These are phyloP conservation scores for Penicillium riverlandense DNA, from an alignment of 495 filamentous ascomycete species.

Conservation along the genomic window DNA sequence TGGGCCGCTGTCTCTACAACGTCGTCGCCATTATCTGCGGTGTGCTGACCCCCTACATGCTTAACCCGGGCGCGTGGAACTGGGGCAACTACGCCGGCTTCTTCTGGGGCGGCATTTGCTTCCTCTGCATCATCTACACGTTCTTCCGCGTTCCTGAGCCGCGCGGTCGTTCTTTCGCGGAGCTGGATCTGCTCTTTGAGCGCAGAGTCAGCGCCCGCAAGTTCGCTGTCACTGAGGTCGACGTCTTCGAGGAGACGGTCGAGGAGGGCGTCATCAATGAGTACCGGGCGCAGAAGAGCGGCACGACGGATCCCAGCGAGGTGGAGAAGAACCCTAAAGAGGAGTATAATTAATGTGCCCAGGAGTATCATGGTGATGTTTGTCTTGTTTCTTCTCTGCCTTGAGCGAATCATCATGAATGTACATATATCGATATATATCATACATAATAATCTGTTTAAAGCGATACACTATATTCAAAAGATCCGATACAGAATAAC, in stretches of 20 bases:
- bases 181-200: constrained; percentile 70
- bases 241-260: constrained; percentile 59
- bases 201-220: constrained; percentile 56
- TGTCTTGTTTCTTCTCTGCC: no score
- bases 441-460: no score
- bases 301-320: constrained; percentile 20
- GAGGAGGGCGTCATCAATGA: constrained; percentile 41
- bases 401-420: no score
- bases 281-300: constrained; percentile 28
- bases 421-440: no score
- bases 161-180: constrained; percentile 60
- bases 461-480: no score
- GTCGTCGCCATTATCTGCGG: constrained; percentile 61
- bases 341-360: no score
- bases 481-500: no score
- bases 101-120: constrained; percentile 72
- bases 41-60: constrained; percentile 68
- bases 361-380: no score
- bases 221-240: constrained; percentile 56
- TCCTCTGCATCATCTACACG: constrained; percentile 63
- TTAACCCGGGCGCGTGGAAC: constrained; percentile 67
- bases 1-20: constrained; percentile 67
- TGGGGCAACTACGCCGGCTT: constrained; percentile 77
- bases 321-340: constrained; percentile 16
- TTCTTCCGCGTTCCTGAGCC: constrained; percentile 76